Evolutionary conservation across 352 stramenopile genomes (phyloP), one percentile per base, ranked within the genome.

Genomic region (Bremia lactucae): DNA sequence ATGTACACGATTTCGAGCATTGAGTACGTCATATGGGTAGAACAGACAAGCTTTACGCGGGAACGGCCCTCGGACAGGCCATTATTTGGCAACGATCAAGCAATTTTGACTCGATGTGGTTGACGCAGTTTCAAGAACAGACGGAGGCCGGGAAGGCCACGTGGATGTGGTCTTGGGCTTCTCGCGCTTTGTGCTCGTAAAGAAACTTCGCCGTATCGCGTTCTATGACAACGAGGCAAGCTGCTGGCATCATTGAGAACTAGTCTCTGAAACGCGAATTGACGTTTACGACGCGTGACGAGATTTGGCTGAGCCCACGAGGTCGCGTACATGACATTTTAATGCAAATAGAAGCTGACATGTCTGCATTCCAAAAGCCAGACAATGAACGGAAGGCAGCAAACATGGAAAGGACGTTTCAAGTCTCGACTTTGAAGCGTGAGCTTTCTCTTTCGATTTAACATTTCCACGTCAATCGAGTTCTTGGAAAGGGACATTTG

Each of bases 401-500:
- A 15, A 84, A 85, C 31, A 60, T 55, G 5, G 78, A 91, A 35
- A 68, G 70, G 21, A 55, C 62, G 19, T 74, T 85, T 45, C 75
- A 87, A 28, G 68, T 65, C 9, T 82, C 73, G 10, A 83, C 74
- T 6, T 84, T 73, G 13, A 91, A 91, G 57, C 76, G 79, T 33
- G 79, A 89, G 43, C 50, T 91, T 31, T 87, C 76, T 25, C 61
- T 90, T 10, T 89, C 77, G 18, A 89, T 96, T 49, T 81, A 96
- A 48, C 87, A 97, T 59, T 97, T 97, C 59, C 75, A 96, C 31
- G 81, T 97, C 21, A 87, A 97, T 28, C 90, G 93, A 42, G 87
- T 97, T 18, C 62, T 98, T 8, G 92, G 92, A 15, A 97, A 97
- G 55, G 92, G 92, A 93, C 86, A 21, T 98, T 97, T 41, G 92